phyloP scores from a whole-genome alignment of 805 yeast species.

The Metschnikowia sp. region DNA sequence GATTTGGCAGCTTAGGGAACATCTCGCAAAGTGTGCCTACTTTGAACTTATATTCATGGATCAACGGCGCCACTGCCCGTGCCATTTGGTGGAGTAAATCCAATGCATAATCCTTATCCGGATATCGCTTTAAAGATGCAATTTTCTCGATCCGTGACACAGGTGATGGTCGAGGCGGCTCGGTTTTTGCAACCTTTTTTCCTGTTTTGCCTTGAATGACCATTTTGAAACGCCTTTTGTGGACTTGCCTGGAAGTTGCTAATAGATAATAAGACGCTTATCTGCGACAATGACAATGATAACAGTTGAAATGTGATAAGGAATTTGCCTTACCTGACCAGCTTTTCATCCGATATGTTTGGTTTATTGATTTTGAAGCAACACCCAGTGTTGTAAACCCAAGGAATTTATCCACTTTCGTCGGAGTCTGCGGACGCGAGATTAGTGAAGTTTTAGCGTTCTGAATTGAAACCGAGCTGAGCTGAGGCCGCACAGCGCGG shows the following conservation, averaged over 20 bases:
- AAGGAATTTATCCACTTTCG: too few relatives aligned
- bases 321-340: too few relatives aligned
- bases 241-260: too few relatives aligned
- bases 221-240: not conserved
- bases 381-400: too few relatives aligned
- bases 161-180: conserved; percentile 30
- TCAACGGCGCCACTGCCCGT: conserved; percentile 69
- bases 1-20: conserved; percentile 61
- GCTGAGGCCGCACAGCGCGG: not conserved
- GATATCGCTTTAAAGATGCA: conserved; percentile 34
- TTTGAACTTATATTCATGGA: conserved; percentile 61
- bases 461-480: not conserved
- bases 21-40: conserved; percentile 76
- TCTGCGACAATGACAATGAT: too few relatives aligned
- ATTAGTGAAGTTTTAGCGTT: not conserved
- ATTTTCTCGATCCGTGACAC: conserved; percentile 33
- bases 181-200: not conserved
- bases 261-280: too few relatives aligned
- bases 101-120: conserved; percentile 37
- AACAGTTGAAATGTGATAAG: too few relatives aligned
- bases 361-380: too few relatives aligned
- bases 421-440: too few relatives aligned
- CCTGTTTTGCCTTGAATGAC: conserved; percentile 9
- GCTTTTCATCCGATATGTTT: too few relatives aligned
- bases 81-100: conserved; percentile 68